Evolutionary conservation across 192 early-diverging fungal genomes (phyloP).

Genomic region (Entophlyctis helioformis): DNA sequence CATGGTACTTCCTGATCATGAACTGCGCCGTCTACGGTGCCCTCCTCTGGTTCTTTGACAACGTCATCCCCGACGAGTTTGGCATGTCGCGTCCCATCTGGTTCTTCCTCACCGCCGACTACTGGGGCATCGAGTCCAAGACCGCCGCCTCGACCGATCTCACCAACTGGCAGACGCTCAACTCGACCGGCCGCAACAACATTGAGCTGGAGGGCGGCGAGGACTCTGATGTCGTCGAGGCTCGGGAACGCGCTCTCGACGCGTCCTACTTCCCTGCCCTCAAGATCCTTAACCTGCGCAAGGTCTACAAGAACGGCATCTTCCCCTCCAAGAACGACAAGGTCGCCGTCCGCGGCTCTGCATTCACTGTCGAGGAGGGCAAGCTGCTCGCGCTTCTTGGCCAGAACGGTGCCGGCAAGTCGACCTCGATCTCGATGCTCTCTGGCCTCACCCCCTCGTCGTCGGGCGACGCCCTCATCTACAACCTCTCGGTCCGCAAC

Average conservation of each 20-base stretch:
- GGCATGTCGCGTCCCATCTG: slow-evolving; percentile 40
- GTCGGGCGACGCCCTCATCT: slow-evolving; percentile 56
- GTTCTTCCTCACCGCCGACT: slow-evolving; percentile 57
- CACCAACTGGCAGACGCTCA: slow-evolving; percentile 30
- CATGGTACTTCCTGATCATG: slow-evolving; percentile 54
- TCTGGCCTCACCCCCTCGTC: slow-evolving; percentile 57
- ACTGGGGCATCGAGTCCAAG: slow-evolving; percentile 43
- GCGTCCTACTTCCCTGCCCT: slow-evolving; percentile 11
- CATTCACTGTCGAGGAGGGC: slow-evolving; percentile 27
- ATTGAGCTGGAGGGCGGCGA: slow-evolving; percentile 15
- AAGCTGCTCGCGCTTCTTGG: slow-evolving; percentile 52
- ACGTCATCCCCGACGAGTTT: slow-evolving; percentile 67
- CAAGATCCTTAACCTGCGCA: slow-evolving; percentile 35
- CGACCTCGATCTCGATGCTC: slow-evolving; percentile 66
- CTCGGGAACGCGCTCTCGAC: slow-evolving; percentile 23
- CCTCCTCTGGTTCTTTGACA: slow-evolving; percentile 61
- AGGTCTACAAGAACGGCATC: slow-evolving; percentile 19
- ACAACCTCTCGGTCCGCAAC: slow-evolving; percentile 36
- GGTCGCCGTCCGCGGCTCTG: slow-evolving; percentile 22
- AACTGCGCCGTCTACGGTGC: slow-evolving; percentile 45
- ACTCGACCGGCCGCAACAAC: not conserved
- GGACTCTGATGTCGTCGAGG: slow-evolving; percentile 36
- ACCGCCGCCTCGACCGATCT: slow-evolving; percentile 2
- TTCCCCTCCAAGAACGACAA: slow-evolving; percentile 18
- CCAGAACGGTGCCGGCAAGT: slow-evolving; percentile 70